These are phyloP conservation scores for Psilocybe sp. DNA, from an alignment of 768 basidiomycete species.

Conservation along the genomic window DNA sequence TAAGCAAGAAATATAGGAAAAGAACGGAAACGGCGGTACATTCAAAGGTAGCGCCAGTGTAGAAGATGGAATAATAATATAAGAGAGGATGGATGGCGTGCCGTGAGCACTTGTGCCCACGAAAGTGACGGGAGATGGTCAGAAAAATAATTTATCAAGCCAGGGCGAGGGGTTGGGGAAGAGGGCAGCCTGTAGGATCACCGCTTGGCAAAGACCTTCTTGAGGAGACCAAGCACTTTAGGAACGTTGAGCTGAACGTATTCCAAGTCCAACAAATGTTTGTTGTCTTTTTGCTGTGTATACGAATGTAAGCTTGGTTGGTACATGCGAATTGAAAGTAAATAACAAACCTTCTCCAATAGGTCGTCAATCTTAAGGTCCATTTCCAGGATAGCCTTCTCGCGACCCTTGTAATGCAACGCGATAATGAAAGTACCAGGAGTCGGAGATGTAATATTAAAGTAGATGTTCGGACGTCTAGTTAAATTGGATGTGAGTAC, in stretches of 20 bases:
- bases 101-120: not conserved
- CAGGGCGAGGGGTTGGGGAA: constrained; percentile 1
- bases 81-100: not conserved
- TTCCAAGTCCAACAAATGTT: constrained; percentile 92
- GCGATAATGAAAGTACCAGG: constrained; percentile 99
- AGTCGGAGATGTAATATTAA: constrained; percentile 96
- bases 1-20: constrained; percentile 11
- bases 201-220: constrained; percentile 92
- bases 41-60: constrained; percentile 9
- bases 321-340: not conserved
- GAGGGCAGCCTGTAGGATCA: constrained; percentile 30
- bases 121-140: not conserved
- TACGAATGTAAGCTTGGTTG: constrained; percentile 1
- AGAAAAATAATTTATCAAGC: constrained; percentile 1
- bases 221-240: constrained; percentile 87
- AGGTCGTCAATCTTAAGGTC: constrained; percentile 98
- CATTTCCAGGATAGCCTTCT: constrained; percentile 99
- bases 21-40: constrained; percentile 5
- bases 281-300: constrained; percentile 95
- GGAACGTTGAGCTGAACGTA: constrained; percentile 97
- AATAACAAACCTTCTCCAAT: constrained; percentile 79
- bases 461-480: constrained; percentile 97
- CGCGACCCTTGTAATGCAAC: constrained; percentile 96
- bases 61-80: constrained; percentile 1
- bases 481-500: constrained; percentile 6